phyloP scores from a whole-genome alignment of 495 filamentous ascomycete genomes.

The Penicillium subrubescens region DNA sequence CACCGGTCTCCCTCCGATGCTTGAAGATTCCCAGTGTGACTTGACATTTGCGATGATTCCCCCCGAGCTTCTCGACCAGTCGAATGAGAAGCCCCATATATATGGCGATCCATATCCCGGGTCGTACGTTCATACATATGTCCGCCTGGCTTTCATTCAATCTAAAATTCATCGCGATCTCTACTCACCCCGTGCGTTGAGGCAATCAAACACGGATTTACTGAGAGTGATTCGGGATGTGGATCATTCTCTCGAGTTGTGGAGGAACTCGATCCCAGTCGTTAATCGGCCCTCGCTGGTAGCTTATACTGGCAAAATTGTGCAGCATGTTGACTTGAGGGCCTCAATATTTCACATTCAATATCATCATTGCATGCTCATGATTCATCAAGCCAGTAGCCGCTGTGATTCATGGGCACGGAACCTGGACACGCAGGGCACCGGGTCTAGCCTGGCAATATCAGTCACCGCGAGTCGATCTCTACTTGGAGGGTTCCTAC shows the following conservation, averaged over 20 bases:
- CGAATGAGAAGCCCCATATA: background rate
- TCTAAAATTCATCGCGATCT: background rate
- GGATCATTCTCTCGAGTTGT: background rate
- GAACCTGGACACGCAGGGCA: background rate
- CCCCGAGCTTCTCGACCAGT: background rate
- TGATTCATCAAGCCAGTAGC: background rate
- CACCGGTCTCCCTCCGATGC: background rate
- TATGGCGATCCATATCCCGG: background rate
- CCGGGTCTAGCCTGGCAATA: background rate
- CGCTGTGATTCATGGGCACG: background rate
- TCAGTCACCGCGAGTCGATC: background rate
- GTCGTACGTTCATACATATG: background rate
- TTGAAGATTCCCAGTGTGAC: background rate
- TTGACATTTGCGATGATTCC: background rate
- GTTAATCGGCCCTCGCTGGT: background rate
- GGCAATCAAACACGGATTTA: background rate
- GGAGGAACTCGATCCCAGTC: background rate
- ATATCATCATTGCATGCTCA: background rate
- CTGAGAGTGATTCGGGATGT: background rate
- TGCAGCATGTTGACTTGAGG: background rate
- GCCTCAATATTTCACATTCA: background rate
- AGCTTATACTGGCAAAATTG: background rate
- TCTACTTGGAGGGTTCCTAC: background rate
- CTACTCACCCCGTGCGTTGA: background rate
- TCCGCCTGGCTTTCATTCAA: background rate